Conservation (phyloP, 768 basidiomycete species). For the Trametes cinnabarina region DNA sequence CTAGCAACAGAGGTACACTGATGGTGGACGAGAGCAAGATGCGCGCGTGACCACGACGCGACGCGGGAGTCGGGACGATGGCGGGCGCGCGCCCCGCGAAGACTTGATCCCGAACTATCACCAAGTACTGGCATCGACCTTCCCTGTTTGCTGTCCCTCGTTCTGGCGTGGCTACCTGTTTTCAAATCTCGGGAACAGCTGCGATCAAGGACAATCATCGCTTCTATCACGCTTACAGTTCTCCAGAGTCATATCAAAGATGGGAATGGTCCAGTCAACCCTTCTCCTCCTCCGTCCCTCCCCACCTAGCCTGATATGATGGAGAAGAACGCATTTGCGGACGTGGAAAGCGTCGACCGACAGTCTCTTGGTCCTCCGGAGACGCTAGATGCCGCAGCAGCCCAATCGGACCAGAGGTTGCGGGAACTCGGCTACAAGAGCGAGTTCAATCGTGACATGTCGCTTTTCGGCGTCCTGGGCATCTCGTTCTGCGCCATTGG, state of each 20-base stretch:
- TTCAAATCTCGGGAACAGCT: too few relatives aligned
- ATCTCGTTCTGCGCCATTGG: slow-evolving; percentile 62
- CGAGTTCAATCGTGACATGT: slow-evolving; percentile 60
- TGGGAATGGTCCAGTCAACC: too few relatives aligned
- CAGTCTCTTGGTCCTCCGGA: background rate
- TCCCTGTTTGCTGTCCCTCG: too few relatives aligned
- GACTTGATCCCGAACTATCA: background rate
- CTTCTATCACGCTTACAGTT: background rate
- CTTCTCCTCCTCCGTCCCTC: background rate
- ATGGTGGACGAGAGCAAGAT: too few relatives aligned
- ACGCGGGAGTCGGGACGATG: too few relatives aligned
- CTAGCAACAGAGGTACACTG: background rate
- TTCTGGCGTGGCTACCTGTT: background rate
- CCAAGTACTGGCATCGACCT: too few relatives aligned
- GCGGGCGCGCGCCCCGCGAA: background rate
- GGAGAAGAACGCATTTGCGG: slow-evolving; percentile 1
- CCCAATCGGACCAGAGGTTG: slow-evolving; percentile 39
- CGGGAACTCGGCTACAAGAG: slow-evolving; percentile 53
- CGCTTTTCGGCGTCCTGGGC: slow-evolving; percentile 55
- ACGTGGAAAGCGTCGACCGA: slow-evolving; percentile 13
- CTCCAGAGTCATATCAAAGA: background rate
- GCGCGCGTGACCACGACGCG: too few relatives aligned
- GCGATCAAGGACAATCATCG: background rate
- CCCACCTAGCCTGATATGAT: background rate
- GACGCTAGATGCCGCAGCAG: background rate